phyloP scores from a whole-genome alignment of 106 monocot genomes.

The Dendrobium huoshanense region DNA sequence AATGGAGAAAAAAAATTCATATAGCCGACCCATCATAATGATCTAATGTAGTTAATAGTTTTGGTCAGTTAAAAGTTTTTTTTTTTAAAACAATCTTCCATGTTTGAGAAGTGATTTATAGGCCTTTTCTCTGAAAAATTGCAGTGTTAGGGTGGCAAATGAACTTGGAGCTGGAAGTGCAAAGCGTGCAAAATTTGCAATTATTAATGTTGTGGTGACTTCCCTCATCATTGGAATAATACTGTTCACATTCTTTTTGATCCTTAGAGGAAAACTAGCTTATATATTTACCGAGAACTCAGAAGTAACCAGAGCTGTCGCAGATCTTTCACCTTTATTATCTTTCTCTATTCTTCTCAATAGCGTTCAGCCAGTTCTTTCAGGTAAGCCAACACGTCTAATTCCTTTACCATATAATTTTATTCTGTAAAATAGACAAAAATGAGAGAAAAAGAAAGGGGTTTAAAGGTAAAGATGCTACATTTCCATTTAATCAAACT shows the following conservation, averaged over 20 bases:
- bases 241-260: conserved; percentile 38
- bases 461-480: too few species aligned
- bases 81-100: too few species aligned
- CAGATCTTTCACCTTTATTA: conserved; percentile 25
- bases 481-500: too few species aligned
- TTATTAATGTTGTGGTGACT: conserved; percentile 22
- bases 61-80: too few species aligned
- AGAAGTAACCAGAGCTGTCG: conserved; percentile 29
- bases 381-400: conserved; percentile 15
- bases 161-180: conserved; percentile 63
- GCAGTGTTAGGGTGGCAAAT: conserved; percentile 49
- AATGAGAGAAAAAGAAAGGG: too few species aligned
- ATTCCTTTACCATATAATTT: not conserved
- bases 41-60: too few species aligned
- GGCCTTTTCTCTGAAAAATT: not conserved
- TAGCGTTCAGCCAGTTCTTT: conserved; percentile 55
- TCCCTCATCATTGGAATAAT: conserved; percentile 38
- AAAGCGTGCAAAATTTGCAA: conserved; percentile 43
- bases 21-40: too few species aligned
- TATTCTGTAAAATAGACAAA: too few species aligned
- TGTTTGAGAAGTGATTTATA: not conserved
- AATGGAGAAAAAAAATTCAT: too few species aligned
- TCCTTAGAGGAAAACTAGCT: conserved; percentile 35
- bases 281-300: conserved; percentile 50
- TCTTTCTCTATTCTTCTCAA: conserved; percentile 67